Evolutionary conservation across 148 eudicot species (phyloP), one percentile per base, ranked within the genome.

Genomic region (Chenopodium album): DNA sequence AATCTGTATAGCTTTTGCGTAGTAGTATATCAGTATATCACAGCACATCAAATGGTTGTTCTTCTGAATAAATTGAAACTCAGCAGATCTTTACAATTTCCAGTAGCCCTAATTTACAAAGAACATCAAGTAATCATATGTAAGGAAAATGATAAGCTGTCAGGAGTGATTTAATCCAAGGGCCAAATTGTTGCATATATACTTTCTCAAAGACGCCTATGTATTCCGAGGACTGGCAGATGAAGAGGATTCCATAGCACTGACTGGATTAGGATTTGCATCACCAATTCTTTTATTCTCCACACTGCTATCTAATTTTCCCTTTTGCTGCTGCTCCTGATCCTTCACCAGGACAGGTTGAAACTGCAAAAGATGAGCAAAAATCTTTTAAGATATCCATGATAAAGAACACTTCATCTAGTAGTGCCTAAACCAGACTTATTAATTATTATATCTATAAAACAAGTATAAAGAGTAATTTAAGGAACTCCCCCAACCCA

Each of bases 311-410:
- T 83, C 82, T 22, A 80, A 73, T 82, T 87, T 88, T 50, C 79
- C 85, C 62, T 79, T 84, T 59, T 82, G 84, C 52, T 76, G 84
- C 65, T 82, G 84, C 76, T 90, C 90, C 85, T 91, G 92, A 68
- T 92, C 88, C 85, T 93, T 93, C 79, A 95, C 93, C 90, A 92
- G 32, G 64, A 93, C 89, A 41, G 98, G 98, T 90, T 92, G 78
- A 87, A 95, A 95, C 98, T 95, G 98, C 77, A 32, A 68, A 68
- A 80, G 46, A 71, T 9, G 79, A 62, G 17, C 8, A 8, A 6
- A 47, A 50, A 78, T 59, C 34, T 48, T 48, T 9, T n/a, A 26
- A 26, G 31, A 14, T 50, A 9, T 34, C 48, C 62, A 63, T 64
- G 37, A 78, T 54, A 75, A 52, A 19, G 31, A 78, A 48, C 79